Conservation (phyloP, 2,329 filamentous ascomycete genomes). For the Calycina marina region DNA sequence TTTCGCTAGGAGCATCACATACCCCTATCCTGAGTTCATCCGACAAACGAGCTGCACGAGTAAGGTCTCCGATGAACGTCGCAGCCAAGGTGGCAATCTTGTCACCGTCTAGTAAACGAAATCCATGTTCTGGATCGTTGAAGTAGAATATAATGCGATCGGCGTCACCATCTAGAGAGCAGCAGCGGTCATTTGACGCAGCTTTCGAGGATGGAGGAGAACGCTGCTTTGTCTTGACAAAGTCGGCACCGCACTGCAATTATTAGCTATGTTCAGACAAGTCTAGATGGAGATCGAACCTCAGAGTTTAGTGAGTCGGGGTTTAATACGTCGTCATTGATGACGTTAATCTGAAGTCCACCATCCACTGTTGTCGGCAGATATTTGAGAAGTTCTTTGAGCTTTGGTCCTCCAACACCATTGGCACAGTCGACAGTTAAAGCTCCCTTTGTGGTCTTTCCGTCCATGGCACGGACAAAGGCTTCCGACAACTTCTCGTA, state of each 20-base stretch:
- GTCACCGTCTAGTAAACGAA: slow-evolving; percentile 90
- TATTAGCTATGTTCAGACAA: slow-evolving; percentile 7
- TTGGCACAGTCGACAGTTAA: slow-evolving; percentile 92
- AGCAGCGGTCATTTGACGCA: slow-evolving; percentile 61
- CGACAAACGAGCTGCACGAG: slow-evolving; percentile 62
- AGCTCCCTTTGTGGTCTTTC: slow-evolving; percentile 56
- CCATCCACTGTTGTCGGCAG: slow-evolving; percentile 53
- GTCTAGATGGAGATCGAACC: slow-evolving; percentile 27
- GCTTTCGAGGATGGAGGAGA: slow-evolving; percentile 74
- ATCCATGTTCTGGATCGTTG: slow-evolving; percentile 64
- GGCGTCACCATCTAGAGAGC: slow-evolving; percentile 87
- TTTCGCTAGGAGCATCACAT: neutral
- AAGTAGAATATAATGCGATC: slow-evolving; percentile 96
- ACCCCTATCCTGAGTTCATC: slow-evolving; percentile 74
- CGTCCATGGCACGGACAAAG: slow-evolving; percentile 70
- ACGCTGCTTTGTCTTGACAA: slow-evolving; percentile 91
- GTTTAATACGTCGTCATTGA: slow-evolving; percentile 87
- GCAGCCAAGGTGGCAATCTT: slow-evolving; percentile 91
- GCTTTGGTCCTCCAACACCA: slow-evolving; percentile 85
- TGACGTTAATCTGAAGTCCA: slow-evolving; percentile 65
- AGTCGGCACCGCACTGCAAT: slow-evolving; percentile 77
- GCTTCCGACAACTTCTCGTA: slow-evolving; percentile 82
- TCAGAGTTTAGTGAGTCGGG: slow-evolving; percentile 82
- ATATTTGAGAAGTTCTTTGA: slow-evolving; percentile 73
- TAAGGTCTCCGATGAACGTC: slow-evolving; percentile 82